Evolutionary conservation across 2,329 filamentous ascomycete species (phyloP).

Genomic region (Neonectria faginata): DNA sequence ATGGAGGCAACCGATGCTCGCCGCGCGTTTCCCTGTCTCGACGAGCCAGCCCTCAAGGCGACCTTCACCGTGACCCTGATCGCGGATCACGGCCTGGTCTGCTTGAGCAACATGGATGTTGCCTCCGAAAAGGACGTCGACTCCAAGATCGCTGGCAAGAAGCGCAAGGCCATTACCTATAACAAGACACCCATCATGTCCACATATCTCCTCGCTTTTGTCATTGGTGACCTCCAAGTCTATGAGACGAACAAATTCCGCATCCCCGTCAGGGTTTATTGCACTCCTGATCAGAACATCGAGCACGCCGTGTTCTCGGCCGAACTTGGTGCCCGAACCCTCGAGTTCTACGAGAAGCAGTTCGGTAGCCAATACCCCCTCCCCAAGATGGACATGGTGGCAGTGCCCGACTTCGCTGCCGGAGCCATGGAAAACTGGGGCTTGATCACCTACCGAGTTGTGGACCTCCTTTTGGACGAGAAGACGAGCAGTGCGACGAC

Average conservation of each 20-base stretch:
- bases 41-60: constrained; percentile 94
- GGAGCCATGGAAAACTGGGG: constrained; percentile 99
- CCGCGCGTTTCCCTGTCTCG: constrained; percentile 94
- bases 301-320: constrained; percentile 92
- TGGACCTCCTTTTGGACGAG: constrained; percentile 85
- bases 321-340: constrained; percentile 86
- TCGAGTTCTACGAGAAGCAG: constrained; percentile 95
- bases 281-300: constrained; percentile 88
- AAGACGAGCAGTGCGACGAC: constrained; percentile 89
- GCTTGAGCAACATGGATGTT: constrained; percentile 97
- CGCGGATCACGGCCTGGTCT: constrained; percentile 90
- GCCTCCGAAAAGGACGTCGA: constrained; percentile 80
- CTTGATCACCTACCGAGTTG: constrained; percentile 92
- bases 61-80: constrained; percentile 92
- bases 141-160: constrained; percentile 67
- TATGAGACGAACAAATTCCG: constrained; percentile 94
- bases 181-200: constrained; percentile 95
- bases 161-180: constrained; percentile 90
- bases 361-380: constrained; percentile 81
- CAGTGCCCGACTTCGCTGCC: constrained; percentile 94
- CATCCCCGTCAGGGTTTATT: constrained; percentile 93
- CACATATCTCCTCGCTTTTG: constrained; percentile 93
- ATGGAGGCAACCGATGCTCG: constrained; percentile 97
- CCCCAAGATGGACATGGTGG: constrained; percentile 63
- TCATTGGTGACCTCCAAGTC: constrained; percentile 92